Evolutionary conservation across 116 monocot species (phyloP).

Genomic region (Cymodocea nodosa): DNA sequence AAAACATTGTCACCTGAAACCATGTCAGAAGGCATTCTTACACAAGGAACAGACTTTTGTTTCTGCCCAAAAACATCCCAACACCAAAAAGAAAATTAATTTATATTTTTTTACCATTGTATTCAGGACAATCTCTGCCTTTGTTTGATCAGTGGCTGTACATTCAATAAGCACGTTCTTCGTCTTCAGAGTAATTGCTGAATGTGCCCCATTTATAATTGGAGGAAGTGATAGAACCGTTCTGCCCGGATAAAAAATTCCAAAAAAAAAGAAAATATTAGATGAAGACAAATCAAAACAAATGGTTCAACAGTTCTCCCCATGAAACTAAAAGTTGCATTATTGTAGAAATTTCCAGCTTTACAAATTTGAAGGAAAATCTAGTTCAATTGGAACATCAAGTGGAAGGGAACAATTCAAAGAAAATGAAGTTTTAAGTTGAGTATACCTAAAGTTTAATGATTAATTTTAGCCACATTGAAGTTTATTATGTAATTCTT

Average conservation of each 20-base stretch:
- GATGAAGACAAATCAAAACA: too few species aligned
- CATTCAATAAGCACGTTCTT: constrained; percentile 94
- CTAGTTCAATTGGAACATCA: too few species aligned
- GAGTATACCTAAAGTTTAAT: too few species aligned
- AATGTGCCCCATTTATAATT: constrained; percentile 96
- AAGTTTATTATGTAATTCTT: too few species aligned
- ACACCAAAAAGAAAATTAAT: background rate
- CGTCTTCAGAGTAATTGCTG: constrained; percentile 67
- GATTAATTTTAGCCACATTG: too few species aligned
- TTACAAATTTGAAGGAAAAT: background rate
- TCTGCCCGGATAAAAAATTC: constrained; percentile 19
- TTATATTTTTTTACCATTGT: constrained; percentile 54
- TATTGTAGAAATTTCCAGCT: background rate
- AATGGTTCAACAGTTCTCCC: too few species aligned
- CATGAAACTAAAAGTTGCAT: background rate
- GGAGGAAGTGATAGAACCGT: constrained; percentile 92
- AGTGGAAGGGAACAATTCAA: too few species aligned
- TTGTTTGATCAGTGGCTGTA: constrained; percentile 93
- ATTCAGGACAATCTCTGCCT: constrained; percentile 88
- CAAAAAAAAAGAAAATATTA: background rate
- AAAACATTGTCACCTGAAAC: constrained; percentile 89
- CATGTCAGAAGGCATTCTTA: background rate
- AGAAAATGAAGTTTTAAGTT: too few species aligned
- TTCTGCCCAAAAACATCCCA: too few species aligned
- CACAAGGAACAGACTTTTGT: too few species aligned